Evolutionary conservation across 1,139 yeast species (phyloP), one percentile per base, ranked within the genome.

Genomic region (Petasospora fabianii): DNA sequence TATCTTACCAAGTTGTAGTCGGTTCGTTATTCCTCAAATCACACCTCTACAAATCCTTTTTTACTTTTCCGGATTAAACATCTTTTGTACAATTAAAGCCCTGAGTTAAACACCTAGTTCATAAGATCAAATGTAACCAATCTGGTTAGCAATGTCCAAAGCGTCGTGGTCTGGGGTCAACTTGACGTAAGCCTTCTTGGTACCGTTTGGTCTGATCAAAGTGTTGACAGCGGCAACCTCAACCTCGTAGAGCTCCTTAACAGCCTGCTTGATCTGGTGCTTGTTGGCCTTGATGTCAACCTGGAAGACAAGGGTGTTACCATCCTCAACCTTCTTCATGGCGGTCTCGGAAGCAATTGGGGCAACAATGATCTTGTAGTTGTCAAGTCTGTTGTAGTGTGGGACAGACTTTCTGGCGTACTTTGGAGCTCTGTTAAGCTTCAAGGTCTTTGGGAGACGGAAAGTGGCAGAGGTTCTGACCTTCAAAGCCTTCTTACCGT

Each of bases 121-220:
- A 34, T 34, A 36, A 24, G 37, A 61, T 80, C 80, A 87, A 72
- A 87, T 84, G 92, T 88, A 88, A 77, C 97, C 97, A 69, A 90
- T 92, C 79, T 94, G 88, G 96, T 90, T 90, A 72, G 98, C 99
- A 73, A 92, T 90, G 73, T 92, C 99, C 72, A 94, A 85, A 71
- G 98, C 98, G 77, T 92, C 99, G 80, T 84, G 86, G 75, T 94
- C 98, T 70, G 97, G 94, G 66, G 97, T 88, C 71, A 92, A 85
- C 79, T 96, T 88, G 71, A 92, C 92, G 80, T 84, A 92, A 68
- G 99, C 99, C 84, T 94, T 94, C 87, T 92, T 92, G 77, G 97
- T 85, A 74, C 98, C 98, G 73, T 92, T 90, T 69, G 98, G 97
- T 78, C 96, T 86, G 66, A 92, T 74, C 73, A 90, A 80, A 63